A percentile compares a stretch with the other conserved stretches of the same genome.
phyloP scores from a whole-genome alignment of 2,329 filamentous ascomycete species.

The Fusarium ramigenum region DNA sequence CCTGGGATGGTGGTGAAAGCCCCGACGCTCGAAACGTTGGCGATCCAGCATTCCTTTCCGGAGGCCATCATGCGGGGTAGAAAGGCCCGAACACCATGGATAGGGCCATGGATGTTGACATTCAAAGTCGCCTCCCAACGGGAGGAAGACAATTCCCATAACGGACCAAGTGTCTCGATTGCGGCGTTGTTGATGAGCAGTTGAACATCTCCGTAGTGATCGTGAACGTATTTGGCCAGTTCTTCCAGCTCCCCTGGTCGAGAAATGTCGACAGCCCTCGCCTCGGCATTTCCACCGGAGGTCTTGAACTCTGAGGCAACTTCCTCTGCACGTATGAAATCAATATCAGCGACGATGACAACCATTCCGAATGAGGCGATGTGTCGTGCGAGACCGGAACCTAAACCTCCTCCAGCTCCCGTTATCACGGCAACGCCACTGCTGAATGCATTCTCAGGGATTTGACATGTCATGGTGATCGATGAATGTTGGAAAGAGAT shows the following conservation, averaged over 20 bases:
- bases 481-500: fast-evolving
- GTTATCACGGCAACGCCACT: not conserved
- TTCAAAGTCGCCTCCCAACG: not conserved
- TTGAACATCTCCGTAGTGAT: not conserved
- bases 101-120: not conserved
- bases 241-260: not conserved
- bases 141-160: not conserved
- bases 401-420: not conserved
- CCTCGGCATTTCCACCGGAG: not conserved
- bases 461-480: not conserved
- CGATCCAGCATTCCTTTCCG: not conserved
- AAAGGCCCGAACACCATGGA: not conserved
- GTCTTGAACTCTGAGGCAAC: fast-evolving
- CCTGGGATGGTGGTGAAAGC: not conserved
- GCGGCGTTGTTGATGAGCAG: not conserved
- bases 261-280: not conserved
- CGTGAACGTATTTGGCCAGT: not conserved
- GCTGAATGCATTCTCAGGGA: not conserved
- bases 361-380: not conserved
- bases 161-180: not conserved
- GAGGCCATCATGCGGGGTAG: not conserved
- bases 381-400: not conserved
- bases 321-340: not conserved
- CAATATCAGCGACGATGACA: not conserved
- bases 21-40: not conserved